phyloP scores from a whole-genome alignment of 805 yeast species.

The Metschnikowia arizonensis region DNA sequence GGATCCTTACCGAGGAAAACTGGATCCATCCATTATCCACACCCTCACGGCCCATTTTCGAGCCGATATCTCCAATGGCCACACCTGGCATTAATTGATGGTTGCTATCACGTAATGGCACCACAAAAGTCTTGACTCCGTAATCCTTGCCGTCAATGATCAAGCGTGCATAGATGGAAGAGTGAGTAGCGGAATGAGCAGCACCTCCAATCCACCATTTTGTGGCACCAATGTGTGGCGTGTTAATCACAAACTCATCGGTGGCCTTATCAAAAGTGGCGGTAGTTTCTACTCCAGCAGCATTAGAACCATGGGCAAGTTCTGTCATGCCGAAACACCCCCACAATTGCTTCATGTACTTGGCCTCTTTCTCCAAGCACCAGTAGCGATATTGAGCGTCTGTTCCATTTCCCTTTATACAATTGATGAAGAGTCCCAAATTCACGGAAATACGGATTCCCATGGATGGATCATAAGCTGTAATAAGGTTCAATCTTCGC shows the following conservation, averaged over 20 bases:
- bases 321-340: constrained; percentile 23
- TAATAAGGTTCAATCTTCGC: constrained; percentile 34
- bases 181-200: constrained; percentile 45
- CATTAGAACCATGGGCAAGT: constrained; percentile 22
- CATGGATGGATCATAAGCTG: constrained; percentile 36
- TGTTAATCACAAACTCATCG: constrained; percentile 42
- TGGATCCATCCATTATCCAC: constrained; percentile 49
- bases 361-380: constrained; percentile 33
- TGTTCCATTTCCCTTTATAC: constrained; percentile 41
- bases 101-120: constrained; percentile 42
- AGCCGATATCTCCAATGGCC: constrained; percentile 44
- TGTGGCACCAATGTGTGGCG: constrained; percentile 47
- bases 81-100: constrained; percentile 43
- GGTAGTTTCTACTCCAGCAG: constrained; percentile 21
- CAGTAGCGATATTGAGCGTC: constrained; percentile 36
- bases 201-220: constrained; percentile 52
- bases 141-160: constrained; percentile 42
- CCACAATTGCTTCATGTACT: constrained; percentile 30
- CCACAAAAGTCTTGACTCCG: constrained; percentile 45
- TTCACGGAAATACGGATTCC: constrained; percentile 38
- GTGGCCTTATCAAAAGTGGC: constrained; percentile 36
- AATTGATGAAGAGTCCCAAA: constrained; percentile 37
- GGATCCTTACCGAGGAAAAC: constrained; percentile 41
- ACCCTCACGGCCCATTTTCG: constrained; percentile 49
- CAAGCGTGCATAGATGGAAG: constrained; percentile 39